Base-by-base conservation (phyloP, 108 stramenopile genomes). In the Cyclotella baltica region DNA sequence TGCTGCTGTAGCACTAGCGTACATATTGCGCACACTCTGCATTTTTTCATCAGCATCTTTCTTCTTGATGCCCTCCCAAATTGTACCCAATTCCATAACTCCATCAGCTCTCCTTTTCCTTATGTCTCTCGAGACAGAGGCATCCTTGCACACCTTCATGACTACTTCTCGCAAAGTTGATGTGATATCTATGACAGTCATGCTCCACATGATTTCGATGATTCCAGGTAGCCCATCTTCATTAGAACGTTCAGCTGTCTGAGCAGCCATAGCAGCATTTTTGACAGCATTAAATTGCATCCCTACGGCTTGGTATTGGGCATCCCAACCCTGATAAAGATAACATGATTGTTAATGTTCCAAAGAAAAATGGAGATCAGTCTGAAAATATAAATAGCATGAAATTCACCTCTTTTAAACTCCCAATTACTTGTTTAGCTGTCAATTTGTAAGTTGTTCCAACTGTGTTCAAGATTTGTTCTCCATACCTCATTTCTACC, bases 131-230 rank as follows among this genome's bases (percentile, higher is more conserved):
- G 50, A 6, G 35, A 71, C 83, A 58, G 67, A 59, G 23, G 11
- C 25, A 67, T 84, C 83, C 61, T 70, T 51, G 65, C 72, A 53
- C 23, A 84, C 83, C 62, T 80, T 84, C 68, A 70, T 62, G 22
- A 75, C 67, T 16, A 75, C 75, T 50, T 70, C 74, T 15, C 74
- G 78, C 33, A 84, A 34, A 28, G 83, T 84, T 8, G 74, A n/a
- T 9, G 78, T 59, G 29, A 84, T 68, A 40, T 84, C 83, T 19
- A 84, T 68, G 19, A 75, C 78, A 3, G 79, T 80, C 11, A 76
- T 61, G 15, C 67, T 78, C 77, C 83, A 78, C 79, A 84, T 80
- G 15, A 76, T 62, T 46, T 80, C 74, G 10, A 84, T 35, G 52
- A 72, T 64, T 8, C 67, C 37, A n/a, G 78, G 67, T 20, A 80